A percentile compares a stretch with the other conserved stretches of the same genome.
phyloP scores from a whole-genome alignment of 202 grass and related monocot species.

The Panicum hallii region DNA sequence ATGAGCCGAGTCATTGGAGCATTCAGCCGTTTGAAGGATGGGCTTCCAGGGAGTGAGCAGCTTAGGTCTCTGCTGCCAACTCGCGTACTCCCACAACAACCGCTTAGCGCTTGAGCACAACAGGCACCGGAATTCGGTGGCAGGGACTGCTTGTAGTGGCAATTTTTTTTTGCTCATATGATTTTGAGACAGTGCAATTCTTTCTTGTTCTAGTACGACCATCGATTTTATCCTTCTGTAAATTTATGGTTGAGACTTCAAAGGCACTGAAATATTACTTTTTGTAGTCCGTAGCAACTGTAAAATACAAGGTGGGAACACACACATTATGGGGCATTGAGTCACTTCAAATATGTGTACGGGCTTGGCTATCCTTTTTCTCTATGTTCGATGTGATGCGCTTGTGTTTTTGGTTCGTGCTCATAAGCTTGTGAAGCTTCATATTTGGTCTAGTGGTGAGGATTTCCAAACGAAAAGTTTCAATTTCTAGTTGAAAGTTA shows the following conservation, averaged over 20 bases:
- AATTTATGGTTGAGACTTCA: conserved; percentile 27
- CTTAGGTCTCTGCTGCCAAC: conserved; percentile 44
- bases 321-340: neutral
- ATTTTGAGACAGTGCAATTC: conserved; percentile 27
- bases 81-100: conserved; percentile 37
- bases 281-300: neutral
- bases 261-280: neutral
- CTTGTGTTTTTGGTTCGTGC: neutral
- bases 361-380: neutral
- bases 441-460: neutral
- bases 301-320: conserved; percentile 31
- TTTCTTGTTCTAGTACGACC: conserved; percentile 27
- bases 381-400: neutral
- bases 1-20: conserved; percentile 46
- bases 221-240: conserved; percentile 28
- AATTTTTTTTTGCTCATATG: conserved; percentile 27
- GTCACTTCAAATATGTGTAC: conserved; percentile 9
- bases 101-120: conserved; percentile 17
- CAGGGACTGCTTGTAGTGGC: neutral
- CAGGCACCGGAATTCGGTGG: conserved; percentile 9
- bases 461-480: neutral
- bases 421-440: neutral
- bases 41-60: conserved; percentile 40
- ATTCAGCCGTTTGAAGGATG: conserved; percentile 57
- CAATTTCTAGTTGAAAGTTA: neutral